phyloP scores from a whole-genome alignment of 768 basidiomycete species.

The Mycena polygramma region DNA sequence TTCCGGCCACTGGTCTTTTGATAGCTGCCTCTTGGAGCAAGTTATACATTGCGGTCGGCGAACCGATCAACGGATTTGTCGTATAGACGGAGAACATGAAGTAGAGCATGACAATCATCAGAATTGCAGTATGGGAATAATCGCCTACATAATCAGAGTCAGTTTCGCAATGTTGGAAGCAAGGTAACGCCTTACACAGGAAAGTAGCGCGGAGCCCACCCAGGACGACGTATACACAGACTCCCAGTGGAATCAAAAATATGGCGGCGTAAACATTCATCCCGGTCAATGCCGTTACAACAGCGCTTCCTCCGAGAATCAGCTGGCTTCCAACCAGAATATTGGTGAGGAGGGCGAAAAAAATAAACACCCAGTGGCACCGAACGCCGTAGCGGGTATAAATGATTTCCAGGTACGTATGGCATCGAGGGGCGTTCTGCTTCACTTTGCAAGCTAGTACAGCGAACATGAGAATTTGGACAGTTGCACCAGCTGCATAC shows the following conservation, averaged over 20 bases:
- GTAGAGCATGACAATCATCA: conserved; percentile 30
- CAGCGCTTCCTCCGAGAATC: conserved; percentile 60
- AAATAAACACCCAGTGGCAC: conserved; percentile 63
- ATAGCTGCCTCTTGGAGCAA: conserved; percentile 60
- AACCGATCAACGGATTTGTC: conserved; percentile 41
- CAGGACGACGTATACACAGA: conserved; percentile 57
- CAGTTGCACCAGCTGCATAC: conserved; percentile 66
- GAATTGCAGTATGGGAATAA: conserved; percentile 39
- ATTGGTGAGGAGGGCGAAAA: conserved; percentile 65
- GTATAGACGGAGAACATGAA: conserved; percentile 51
- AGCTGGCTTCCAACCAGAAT: conserved; percentile 65
- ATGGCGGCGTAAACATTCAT: conserved; percentile 60
- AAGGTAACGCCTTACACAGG: conserved; percentile 60
- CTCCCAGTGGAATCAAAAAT: conserved; percentile 60
- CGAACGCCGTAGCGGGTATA: conserved; percentile 61
- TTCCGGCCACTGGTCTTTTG: conserved; percentile 63
- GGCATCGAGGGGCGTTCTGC: conserved; percentile 69
- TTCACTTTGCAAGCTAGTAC: conserved; percentile 70
- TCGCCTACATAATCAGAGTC: conserved; percentile 40
- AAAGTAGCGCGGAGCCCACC: conserved; percentile 61
- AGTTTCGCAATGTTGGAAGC: conserved; percentile 49
- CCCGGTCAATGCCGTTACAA: conserved; percentile 59
- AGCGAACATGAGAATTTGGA: conserved; percentile 66
- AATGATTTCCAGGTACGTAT: conserved; percentile 72
- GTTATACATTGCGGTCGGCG: conserved; percentile 56